Evolutionary conservation across 78 protist genomes (phyloP).

Genomic region (Dictyostelium firmibasis): DNA sequence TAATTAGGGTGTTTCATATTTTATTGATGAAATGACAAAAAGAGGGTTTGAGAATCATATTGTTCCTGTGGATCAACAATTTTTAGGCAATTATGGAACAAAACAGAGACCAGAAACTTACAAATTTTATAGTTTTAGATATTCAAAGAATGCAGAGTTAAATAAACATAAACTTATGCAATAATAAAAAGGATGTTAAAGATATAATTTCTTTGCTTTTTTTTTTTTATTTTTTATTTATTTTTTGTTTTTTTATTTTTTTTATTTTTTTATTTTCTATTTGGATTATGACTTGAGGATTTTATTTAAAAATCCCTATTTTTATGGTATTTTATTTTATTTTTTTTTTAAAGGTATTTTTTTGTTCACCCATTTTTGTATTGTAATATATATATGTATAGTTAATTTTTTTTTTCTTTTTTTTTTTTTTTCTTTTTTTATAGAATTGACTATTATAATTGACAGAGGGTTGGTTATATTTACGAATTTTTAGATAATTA

Average conservation of each 20-base stretch:
- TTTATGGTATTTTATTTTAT: neutral
- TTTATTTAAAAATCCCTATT: neutral
- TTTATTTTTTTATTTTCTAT: no score
- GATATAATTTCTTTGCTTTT: neutral
- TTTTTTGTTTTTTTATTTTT: no score
- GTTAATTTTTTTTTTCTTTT: neutral
- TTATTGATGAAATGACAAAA: conserved; percentile 61
- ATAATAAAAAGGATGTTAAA: neutral
- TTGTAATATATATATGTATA: neutral
- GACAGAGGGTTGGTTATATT: neutral
- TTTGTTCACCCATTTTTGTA: neutral
- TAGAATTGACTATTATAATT: neutral
- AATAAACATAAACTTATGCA: conserved; percentile 31
- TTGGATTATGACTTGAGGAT: neutral
- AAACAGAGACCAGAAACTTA: conserved; percentile 85
- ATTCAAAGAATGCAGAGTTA: neutral
- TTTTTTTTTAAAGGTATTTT: no score
- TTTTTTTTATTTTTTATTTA: neutral
- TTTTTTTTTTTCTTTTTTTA: neutral
- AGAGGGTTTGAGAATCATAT: conserved; percentile 16
- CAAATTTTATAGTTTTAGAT: conserved; percentile 75
- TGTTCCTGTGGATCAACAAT: conserved; percentile 29
- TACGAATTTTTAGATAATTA: neutral
- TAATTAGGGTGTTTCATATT: conserved; percentile 78
- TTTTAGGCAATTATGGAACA: conserved; percentile 76